Base-by-base conservation (phyloP, 306 rosid species). In the Betula pendula region DNA sequence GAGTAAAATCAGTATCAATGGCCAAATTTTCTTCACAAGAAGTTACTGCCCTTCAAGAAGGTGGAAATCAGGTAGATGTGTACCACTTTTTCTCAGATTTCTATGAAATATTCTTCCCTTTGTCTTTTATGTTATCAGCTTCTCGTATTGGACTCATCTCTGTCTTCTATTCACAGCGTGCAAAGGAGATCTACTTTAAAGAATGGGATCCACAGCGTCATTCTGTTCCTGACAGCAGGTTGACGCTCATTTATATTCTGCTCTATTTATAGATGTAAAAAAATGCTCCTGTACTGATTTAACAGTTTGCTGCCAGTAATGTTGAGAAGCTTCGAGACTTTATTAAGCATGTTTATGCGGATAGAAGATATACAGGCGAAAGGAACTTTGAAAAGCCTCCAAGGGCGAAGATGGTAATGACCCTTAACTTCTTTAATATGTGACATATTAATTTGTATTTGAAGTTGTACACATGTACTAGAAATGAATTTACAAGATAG, bases 21-120 rank as follows among this genome's bases (percentile, higher is more conserved):
- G 96, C 98, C 31, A 95, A 92, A 84, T 95, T 95, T 84, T 88
- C 97, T 42, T 89, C 91, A 5, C 98, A 95, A 89, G 98, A 95
- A 92, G 98, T 92, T 75, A 83, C 38, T 70, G 90, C 97, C 47
- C 98, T 95, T 81, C 97, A 95, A 84, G 97, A 83, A 82, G 98
- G 98, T 48, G 98, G 98, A 80, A 95, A 95, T 83, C 90, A 95
- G 93, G 97, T 92, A 89, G 63, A 15, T 33, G 60, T 73, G 76
- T 76, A 40, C 52, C 19, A 33, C 74, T 68, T 47, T 49, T 72
- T 74, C 80, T 68, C 72, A 52, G 74, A 74, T 73, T 68, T 1
- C 8, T 33, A 20, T 65, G 63, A 31, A 66, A 48, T 78, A n/a
- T 81, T 77, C 60, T 70, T 71, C 59, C 45, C 31, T 76, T 52